These are phyloP conservation scores for Macrocystidia cucumis DNA, from an alignment of 1,284 basidiomycete genomes.

Conservation along the genomic window DNA sequence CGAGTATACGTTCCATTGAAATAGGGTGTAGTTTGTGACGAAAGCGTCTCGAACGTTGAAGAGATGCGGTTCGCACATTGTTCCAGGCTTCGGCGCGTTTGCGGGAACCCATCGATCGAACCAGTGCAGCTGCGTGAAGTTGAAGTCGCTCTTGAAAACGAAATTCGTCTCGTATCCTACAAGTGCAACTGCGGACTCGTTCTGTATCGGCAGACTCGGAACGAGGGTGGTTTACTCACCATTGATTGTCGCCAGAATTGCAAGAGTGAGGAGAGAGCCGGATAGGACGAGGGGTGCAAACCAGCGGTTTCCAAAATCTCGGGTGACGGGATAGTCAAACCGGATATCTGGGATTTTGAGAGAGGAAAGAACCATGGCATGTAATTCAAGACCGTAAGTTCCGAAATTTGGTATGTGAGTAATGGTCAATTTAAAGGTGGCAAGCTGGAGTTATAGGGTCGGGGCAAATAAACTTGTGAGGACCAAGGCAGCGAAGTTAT, in stretches of 20 bases:
- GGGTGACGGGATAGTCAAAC: conserved; percentile 1
- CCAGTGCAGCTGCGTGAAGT: conserved; percentile 15
- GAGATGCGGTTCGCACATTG: conserved; percentile 16
- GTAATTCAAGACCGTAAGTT: too few species aligned
- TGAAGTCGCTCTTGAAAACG: conserved; percentile 15
- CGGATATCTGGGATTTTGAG: too few species aligned
- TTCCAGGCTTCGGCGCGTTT: conserved; percentile 12
- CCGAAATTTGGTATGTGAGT: too few species aligned
- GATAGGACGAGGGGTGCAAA: conserved; percentile 10
- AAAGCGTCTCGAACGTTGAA: conserved; percentile 18
- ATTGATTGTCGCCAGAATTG: conserved; percentile 12
- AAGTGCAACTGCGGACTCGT: not conserved
- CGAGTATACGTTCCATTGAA: conserved; percentile 12
- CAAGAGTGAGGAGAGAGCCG: conserved; percentile 8
- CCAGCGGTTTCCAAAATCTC: not conserved
- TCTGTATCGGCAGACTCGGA: not conserved
- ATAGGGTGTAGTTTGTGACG: conserved; percentile 16
- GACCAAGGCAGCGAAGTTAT: too few species aligned
- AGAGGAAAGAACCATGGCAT: too few species aligned
- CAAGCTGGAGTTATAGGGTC: too few species aligned
- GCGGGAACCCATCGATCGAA: conserved; percentile 11
- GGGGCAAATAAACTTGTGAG: too few species aligned
- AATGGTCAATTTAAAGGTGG: too few species aligned
- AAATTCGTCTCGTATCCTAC: conserved; percentile 12
- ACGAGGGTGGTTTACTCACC: conserved; percentile 6